Evolutionary conservation across 345 rosid species (phyloP).

Genomic region (Pistacia integerrima): DNA sequence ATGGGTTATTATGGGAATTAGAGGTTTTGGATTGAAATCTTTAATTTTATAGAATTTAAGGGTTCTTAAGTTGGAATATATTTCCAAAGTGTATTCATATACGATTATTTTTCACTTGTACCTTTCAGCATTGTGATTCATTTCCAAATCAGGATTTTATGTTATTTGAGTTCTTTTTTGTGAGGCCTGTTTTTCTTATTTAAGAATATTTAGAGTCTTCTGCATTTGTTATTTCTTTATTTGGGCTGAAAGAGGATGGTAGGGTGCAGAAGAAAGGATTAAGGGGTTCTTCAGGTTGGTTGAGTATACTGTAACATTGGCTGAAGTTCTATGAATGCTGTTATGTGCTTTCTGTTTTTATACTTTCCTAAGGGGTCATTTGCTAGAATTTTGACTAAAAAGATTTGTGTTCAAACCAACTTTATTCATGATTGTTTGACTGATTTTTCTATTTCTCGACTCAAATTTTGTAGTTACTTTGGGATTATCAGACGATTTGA

Average conservation of each 20-base stretch:
- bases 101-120: too few species aligned
- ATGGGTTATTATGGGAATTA: neutral
- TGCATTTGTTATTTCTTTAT: neutral
- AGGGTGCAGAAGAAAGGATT: neutral
- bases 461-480: constrained; percentile 51
- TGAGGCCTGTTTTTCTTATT: neutral
- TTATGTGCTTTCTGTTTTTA: neutral
- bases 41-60: neutral
- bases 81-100: neutral
- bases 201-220: neutral
- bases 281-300: neutral
- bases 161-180: neutral
- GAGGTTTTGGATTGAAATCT: neutral
- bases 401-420: neutral
- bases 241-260: neutral
- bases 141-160: neutral
- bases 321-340: neutral
- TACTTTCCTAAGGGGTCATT: neutral
- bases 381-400: neutral
- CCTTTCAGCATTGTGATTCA: neutral
- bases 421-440: neutral
- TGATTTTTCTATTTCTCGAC: neutral
- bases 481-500: constrained; percentile 69
- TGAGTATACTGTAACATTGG: neutral
- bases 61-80: neutral